These are phyloP conservation scores for Tuctoria greenei DNA, from an alignment of 176 grass and related monocot species.

Conservation along the genomic window DNA sequence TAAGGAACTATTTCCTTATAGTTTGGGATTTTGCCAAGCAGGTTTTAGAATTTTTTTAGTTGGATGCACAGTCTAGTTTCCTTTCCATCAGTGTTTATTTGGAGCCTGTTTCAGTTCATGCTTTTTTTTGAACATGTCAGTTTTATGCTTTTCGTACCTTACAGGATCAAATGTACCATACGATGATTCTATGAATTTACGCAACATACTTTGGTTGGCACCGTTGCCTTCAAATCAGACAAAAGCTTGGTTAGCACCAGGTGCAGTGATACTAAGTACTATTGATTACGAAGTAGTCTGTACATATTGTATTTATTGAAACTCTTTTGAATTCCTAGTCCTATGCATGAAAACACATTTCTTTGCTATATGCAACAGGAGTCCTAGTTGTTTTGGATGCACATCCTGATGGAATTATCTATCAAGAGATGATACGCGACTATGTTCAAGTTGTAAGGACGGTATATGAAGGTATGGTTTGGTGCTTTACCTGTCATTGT, in stretches of 20 bases:
- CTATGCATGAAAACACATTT: neutral
- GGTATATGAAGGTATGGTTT: constrained; percentile 72
- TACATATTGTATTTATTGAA: neutral
- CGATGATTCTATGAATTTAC: constrained; percentile 83
- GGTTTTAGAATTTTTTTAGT: constrained; percentile 22
- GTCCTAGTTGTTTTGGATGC: constrained; percentile 81
- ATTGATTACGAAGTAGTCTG: neutral
- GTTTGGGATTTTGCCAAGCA: constrained; percentile 84
- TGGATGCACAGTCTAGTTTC: constrained; percentile 11
- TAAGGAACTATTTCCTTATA: constrained; percentile 67
- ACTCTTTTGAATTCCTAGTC: neutral
- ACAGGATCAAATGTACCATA: constrained; percentile 69
- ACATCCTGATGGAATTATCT: constrained; percentile 74
- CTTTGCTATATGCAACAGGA: constrained; percentile 43
- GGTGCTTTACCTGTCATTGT: neutral
- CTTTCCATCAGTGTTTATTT: neutral
- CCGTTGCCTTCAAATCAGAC: constrained; percentile 61
- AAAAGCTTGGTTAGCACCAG: constrained; percentile 75
- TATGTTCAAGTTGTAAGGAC: constrained; percentile 78
- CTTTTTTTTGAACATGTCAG: neutral
- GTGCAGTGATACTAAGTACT: constrained; percentile 27
- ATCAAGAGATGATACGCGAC: constrained; percentile 71
- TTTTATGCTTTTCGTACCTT: neutral
- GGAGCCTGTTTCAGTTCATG: neutral
- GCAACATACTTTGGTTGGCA: constrained; percentile 93